Conservation (phyloP, 2,329 filamentous ascomycete species). For the Pestalotiopsis sp. region DNA sequence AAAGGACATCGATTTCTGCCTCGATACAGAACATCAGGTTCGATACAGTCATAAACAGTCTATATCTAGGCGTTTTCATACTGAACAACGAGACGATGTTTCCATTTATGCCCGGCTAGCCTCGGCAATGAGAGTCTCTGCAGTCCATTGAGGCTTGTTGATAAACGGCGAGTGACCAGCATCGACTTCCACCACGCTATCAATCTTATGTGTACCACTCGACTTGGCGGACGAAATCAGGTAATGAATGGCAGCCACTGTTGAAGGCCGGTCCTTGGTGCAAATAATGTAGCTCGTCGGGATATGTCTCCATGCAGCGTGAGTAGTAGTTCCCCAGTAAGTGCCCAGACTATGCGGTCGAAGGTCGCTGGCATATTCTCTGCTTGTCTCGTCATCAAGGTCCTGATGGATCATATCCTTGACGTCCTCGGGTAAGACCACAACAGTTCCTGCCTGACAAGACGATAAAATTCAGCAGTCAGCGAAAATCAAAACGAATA, state of each 20-base stretch:
- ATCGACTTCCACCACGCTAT: constrained; percentile 22
- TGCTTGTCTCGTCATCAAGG: constrained; percentile 20
- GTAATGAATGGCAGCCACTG: constrained; percentile 17
- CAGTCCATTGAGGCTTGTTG: constrained; percentile 22
- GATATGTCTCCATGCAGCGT: constrained; percentile 26
- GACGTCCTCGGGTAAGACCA: constrained; percentile 21
- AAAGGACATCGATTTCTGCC: too few relatives aligned
- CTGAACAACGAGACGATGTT: too few relatives aligned
- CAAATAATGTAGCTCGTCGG: constrained; percentile 25
- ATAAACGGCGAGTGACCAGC: constrained; percentile 27
- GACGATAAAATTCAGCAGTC: too few relatives aligned
- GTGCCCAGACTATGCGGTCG: constrained; percentile 24
- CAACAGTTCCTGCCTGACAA: constrained; percentile 21
- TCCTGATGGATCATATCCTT: constrained; percentile 29
- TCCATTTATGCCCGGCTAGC: background rate
- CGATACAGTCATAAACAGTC: too few relatives aligned
- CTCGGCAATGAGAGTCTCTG: constrained; percentile 20
- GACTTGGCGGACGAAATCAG: constrained; percentile 20
- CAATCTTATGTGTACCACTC: constrained; percentile 18
- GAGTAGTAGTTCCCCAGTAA: constrained; percentile 23
- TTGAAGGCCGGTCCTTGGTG: constrained; percentile 16
- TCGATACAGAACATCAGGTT: too few relatives aligned
- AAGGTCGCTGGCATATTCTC: constrained; percentile 21
- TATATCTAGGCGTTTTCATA: too few relatives aligned
- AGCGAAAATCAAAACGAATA: constrained; percentile 14